Conservation (phyloP, 2,329 filamentous ascomycete species). For the Pseudopyricularia cyperi region DNA sequence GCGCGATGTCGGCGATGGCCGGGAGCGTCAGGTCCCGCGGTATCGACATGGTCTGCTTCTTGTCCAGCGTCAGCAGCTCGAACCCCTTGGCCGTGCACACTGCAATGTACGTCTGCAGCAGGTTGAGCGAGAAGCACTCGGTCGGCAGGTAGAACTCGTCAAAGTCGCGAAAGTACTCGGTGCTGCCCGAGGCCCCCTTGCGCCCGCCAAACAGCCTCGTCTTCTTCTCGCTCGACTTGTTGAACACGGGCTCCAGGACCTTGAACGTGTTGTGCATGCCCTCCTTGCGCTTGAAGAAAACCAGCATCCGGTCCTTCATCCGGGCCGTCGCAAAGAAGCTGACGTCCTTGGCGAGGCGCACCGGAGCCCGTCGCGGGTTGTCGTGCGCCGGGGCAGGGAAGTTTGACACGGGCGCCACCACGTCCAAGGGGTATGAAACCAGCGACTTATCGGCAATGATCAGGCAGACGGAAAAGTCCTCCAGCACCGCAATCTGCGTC, state of each 20-base stretch:
- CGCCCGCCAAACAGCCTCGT: constrained; percentile 52
- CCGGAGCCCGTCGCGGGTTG: constrained; percentile 71
- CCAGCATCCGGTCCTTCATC: constrained; percentile 91
- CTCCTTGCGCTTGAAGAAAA: constrained; percentile 97
- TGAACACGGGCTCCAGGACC: constrained; percentile 88
- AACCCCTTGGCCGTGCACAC: constrained; percentile 86
- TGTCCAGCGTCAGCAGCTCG: constrained; percentile 91
- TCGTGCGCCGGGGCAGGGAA: constrained; percentile 53
- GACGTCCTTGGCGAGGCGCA: constrained; percentile 84
- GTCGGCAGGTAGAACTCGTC: constrained; percentile 98
- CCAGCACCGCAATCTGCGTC: constrained; percentile 85
- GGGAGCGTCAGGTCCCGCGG: constrained; percentile 65
- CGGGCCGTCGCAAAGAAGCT: constrained; percentile 91
- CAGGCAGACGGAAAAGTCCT: constrained; percentile 88
- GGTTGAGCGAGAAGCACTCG: constrained; percentile 88
- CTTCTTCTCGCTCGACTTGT: constrained; percentile 80
- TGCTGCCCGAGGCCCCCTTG: constrained; percentile 51
- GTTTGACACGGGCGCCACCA: constrained; percentile 53
- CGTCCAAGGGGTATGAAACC: constrained; percentile 87
- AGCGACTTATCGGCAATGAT: constrained; percentile 83
- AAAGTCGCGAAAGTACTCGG: constrained; percentile 94
- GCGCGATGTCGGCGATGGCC: constrained; percentile 73
- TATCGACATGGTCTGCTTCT: constrained; percentile 90
- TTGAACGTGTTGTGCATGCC: constrained; percentile 89
- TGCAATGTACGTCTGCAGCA: constrained; percentile 89